Evolutionary conservation across 768 basidiomycete genomes (phyloP).

Genomic region (Mycena indigotica): DNA sequence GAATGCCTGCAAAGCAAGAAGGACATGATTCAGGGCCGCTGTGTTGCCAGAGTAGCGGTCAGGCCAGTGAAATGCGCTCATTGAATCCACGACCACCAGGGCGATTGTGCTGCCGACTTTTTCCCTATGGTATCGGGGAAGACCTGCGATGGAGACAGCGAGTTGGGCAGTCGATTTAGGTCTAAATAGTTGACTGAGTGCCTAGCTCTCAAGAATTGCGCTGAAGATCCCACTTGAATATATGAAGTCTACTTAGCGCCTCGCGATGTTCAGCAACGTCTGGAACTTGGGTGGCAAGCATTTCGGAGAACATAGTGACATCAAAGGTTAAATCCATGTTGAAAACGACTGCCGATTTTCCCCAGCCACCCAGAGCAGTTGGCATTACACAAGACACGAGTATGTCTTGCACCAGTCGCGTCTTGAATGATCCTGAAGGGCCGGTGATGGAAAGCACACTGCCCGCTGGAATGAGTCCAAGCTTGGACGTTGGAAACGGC

Average conservation of each 20-base stretch:
- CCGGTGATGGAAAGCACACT: constrained; percentile 37
- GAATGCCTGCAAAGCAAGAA: constrained; percentile 50
- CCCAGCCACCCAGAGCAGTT: constrained; percentile 54
- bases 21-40: constrained; percentile 48
- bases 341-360: constrained; percentile 61
- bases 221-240: no score
- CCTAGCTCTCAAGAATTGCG: no score
- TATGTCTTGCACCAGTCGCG: constrained; percentile 72
- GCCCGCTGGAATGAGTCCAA: neutral
- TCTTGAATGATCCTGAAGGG: constrained; percentile 73
- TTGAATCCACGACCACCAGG: constrained; percentile 72
- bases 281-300: constrained; percentile 41
- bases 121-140: constrained; percentile 53
- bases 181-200: no score
- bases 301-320: constrained; percentile 50
- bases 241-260: constrained; percentile 56
- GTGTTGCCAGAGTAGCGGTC: constrained; percentile 56
- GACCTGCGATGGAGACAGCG: constrained; percentile 61
- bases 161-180: constrained; percentile 71
- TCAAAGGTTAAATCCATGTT: constrained; percentile 74
- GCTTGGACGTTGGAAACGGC: constrained; percentile 32
- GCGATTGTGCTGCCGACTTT: constrained; percentile 61
- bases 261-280: constrained; percentile 32
- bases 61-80: constrained; percentile 77
- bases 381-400: constrained; percentile 63